Conservation (phyloP, 495 filamentous ascomycete species). For the Neurospora sp. region DNA sequence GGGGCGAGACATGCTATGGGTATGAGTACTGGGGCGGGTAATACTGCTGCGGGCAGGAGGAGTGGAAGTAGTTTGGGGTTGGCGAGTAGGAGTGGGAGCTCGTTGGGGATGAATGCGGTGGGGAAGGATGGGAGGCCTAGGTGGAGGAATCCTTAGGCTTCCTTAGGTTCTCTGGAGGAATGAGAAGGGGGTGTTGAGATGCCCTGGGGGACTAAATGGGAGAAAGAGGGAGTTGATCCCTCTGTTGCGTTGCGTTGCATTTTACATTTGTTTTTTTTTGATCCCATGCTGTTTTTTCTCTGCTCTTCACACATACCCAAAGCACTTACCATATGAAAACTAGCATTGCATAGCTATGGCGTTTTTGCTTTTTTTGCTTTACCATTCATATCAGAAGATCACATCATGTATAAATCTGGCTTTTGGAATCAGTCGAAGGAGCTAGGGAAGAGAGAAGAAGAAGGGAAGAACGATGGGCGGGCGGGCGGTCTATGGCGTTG, state of each 20-base stretch:
- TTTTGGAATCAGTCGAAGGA: no score
- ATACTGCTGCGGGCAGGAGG: background rate
- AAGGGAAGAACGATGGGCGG: no score
- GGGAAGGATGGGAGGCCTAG: slow-evolving; percentile 18
- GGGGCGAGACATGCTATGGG: slow-evolving; percentile 31
- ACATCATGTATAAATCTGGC: no score
- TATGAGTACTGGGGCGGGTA: slow-evolving; percentile 11
- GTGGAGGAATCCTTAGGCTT: slow-evolving; percentile 11
- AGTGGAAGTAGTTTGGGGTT: background rate
- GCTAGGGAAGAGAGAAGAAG: no score
- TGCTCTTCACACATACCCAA: background rate
- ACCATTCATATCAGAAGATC: no score
- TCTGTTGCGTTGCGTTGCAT: background rate
- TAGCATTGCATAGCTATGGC: background rate
- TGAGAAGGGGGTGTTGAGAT: background rate
- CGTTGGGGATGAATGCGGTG: slow-evolving; percentile 1
- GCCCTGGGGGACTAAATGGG: no score
- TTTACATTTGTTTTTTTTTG: background rate
- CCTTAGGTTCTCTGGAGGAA: no score
- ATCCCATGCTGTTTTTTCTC: background rate
- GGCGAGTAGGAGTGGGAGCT: background rate
- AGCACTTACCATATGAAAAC: background rate
- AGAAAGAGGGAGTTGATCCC: background rate
- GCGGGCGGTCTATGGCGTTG: no score
- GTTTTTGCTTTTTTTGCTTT: background rate